Conservation (phyloP, 2,329 filamentous ascomycete species). For the Dothiorella sarmentorum region DNA sequence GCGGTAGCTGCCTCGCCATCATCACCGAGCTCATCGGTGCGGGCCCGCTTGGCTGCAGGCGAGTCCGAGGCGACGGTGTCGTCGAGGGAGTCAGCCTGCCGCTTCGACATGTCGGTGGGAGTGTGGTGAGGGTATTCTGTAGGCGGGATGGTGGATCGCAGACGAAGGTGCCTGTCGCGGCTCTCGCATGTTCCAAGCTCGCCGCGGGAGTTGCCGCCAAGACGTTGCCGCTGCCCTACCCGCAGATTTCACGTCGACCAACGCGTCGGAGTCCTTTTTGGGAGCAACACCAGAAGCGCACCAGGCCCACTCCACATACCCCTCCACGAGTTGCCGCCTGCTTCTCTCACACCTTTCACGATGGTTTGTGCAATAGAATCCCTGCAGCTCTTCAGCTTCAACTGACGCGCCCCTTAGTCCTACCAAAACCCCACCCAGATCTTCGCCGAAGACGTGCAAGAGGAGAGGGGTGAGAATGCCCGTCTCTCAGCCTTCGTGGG, state of each 20-base stretch:
- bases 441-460: conserved; percentile 92
- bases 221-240: conserved; percentile 30
- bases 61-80: conserved; percentile 39
- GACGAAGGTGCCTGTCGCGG: not conserved
- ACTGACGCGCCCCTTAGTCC: conserved; percentile 27
- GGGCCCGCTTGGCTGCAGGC: conserved; percentile 48
- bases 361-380: conserved; percentile 3
- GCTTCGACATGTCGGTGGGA: conserved; percentile 42
- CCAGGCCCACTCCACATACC: conserved; percentile 11
- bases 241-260: conserved; percentile 18
- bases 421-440: conserved; percentile 83
- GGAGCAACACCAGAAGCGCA: conserved; percentile 16
- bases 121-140: not conserved
- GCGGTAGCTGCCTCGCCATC: conserved; percentile 23
- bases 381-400: not conserved
- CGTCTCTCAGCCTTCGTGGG: conserved; percentile 97
- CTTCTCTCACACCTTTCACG: conserved; percentile 5
- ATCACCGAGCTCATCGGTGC: conserved; percentile 43
- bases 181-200: conserved; percentile 18
- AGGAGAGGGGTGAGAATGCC: conserved; percentile 99
- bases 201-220: conserved; percentile 8
- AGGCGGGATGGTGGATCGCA: not conserved
- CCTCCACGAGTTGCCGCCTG: conserved; percentile 10
- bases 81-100: conserved; percentile 47
- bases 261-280: conserved; percentile 14